Base-by-base conservation (phyloP, 148 eudicot genomes). In the Camellia japonica region DNA sequence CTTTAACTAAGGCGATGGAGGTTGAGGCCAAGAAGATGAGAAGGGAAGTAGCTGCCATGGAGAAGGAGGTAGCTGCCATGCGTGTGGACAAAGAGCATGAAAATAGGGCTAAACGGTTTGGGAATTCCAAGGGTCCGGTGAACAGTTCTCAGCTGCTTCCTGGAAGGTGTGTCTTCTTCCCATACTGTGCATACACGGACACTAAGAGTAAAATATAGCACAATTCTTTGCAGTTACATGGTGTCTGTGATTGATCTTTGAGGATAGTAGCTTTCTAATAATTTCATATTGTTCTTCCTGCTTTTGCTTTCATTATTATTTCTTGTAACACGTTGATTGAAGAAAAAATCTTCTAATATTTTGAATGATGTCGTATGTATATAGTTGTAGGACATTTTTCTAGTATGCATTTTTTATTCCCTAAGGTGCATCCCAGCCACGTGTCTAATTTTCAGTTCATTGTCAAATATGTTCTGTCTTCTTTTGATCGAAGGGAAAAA, bases 21-120 rank as follows among this genome's bases (percentile, higher is more conserved):
- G 93, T 95, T 81, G 98, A 95, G 88, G 98, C 95, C 66, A 95
- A 95, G 83, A 95, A 93, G 89, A 93, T 95, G 98, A 90, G 98
- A 84, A 93, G 98, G 82, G 98, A 93, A 80, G 98, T 95, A 71
- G 93, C 98, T 80, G 93, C 94, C 46, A 91, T 95, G 97, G 98
- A 95, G 87, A 95, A 95, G 85, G 98, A 95, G 88, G 95, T 95
- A 78, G 85, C 94, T 87, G 95, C 98, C 14, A 93, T 95, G 86
- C 97, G 96, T 77, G 85, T 87, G 44, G 97, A 93, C 55, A 95
- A 93, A 82, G 98, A 95, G 38, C 97, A 95, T 56, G 98, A 95
- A 77, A 91, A 84, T 76, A 88, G 86, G 71, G 88, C 91, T 63
- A 93, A 87, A 85, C 89, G 97, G 14, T 86, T 89, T 64, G 93